Conservation (phyloP, 75 land plant genomes). For the Picea sitchensis region DNA sequence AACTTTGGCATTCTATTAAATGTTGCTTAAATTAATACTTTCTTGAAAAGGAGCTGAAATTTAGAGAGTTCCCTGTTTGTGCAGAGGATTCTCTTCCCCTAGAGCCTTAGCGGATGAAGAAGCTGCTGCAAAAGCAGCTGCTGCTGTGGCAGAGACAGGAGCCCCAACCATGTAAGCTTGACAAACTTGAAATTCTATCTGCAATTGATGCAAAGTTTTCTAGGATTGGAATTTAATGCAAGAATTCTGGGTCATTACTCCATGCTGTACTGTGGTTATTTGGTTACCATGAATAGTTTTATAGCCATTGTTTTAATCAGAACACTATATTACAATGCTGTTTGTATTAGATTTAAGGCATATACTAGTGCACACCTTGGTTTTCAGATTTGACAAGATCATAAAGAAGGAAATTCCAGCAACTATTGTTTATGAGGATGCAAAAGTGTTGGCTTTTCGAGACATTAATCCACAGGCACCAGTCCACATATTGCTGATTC, state of each 20-base stretch:
- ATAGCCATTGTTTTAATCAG: not conserved
- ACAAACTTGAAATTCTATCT: not conserved
- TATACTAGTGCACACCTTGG: not conserved
- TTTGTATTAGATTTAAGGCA: not conserved
- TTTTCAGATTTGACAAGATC: slow-evolving; percentile 91
- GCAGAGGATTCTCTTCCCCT: slow-evolving; percentile 9
- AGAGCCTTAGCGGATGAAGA: slow-evolving; percentile 68
- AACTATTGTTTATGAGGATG: slow-evolving; percentile 86
- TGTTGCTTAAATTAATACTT: not conserved
- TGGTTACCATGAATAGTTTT: not conserved
- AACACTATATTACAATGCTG: not conserved
- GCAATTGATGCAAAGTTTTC: not conserved
- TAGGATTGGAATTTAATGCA: not conserved
- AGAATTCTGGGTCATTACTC: not conserved
- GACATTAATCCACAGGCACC: slow-evolving; percentile 96
- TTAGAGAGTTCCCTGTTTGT: not conserved
- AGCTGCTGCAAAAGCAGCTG: slow-evolving; percentile 71
- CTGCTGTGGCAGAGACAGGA: slow-evolving; percentile 50
- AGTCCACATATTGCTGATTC: slow-evolving; percentile 84
- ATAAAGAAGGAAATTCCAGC: slow-evolving; percentile 88
- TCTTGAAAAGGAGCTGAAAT: not conserved
- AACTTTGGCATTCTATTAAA: slow-evolving; percentile 3
- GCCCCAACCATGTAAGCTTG: slow-evolving; percentile 83
- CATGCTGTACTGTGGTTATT: not conserved
- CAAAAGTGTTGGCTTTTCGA: slow-evolving; percentile 81